Evolutionary conservation across 768 basidiomycete species (phyloP), one percentile per base, ranked within the genome.

Genomic region (Lentinula detonsa): DNA sequence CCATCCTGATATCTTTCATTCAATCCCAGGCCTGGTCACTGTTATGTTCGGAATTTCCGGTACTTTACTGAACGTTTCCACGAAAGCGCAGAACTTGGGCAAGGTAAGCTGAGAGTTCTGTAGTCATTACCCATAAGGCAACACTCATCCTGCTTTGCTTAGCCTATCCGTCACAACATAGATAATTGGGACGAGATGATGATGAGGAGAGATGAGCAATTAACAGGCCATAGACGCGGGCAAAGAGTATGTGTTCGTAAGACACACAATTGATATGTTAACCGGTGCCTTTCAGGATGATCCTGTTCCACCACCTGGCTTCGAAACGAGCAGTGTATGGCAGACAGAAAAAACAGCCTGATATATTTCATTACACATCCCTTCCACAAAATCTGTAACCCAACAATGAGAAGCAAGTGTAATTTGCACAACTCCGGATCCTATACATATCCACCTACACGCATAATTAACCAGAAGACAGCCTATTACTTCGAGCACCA

Each of bases 111-210:
- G 46, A 62, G 64, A 48, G 34, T 49, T 16, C 16, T 33, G 18
- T 9, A 3, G 5, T 13, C 28, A 65, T 28, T 54, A 10, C 62
- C 13, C 11, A 10, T 57, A 43, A 18, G 18, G 39, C 33, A 21
- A 59, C 28, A 11, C 10, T 18, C 15, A 9, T 11, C 57, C 62
- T 57, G 11, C 11, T 21, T 28, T 1, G 21, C 34, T 6, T 62
- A 96, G 94, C 87, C 90, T 58, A 83, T 90, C 35, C 84, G 96
- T 53, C 95, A 95, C 69, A 82, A 85, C 57, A 70, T 96, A 37
- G 96, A 98, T 69, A 74, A 81, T 21, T 98, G 93, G 94, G 96
- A 98, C 63, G 83, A 90, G 57, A 92, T 91, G 90, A 93, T 98
- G 93, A 93, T 98, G 88, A 84, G 87, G 68, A 81, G 96, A 60